Evolutionary conservation across 306 rosid species (phyloP).

Genomic region (Rosa persica): DNA sequence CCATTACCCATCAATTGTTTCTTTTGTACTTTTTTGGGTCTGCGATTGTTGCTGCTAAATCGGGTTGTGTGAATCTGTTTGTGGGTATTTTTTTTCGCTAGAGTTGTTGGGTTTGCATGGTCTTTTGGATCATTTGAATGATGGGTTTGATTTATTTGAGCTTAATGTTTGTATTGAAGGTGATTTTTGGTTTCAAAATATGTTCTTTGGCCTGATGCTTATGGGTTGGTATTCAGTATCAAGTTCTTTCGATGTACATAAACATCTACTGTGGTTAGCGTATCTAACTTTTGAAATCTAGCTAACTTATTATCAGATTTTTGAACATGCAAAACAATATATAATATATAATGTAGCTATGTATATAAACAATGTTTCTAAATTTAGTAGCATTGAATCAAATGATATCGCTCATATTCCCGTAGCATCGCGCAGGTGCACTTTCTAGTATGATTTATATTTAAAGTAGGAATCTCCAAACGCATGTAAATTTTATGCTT

Average conservation of each 20-base stretch:
- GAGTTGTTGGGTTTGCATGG: background rate
- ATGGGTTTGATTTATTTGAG: constrained; percentile 13
- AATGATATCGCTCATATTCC: too few species aligned
- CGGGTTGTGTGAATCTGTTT: constrained; percentile 25
- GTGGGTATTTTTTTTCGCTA: constrained; percentile 20
- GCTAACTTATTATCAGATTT: too few species aligned
- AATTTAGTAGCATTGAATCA: too few species aligned
- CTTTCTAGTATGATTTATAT: background rate
- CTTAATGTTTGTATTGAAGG: background rate
- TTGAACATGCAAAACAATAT: too few species aligned
- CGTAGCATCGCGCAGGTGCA: too few species aligned
- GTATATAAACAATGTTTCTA: too few species aligned
- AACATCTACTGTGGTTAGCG: too few species aligned
- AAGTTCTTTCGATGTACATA: too few species aligned
- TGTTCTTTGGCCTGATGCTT: constrained; percentile 1
- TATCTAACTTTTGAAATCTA: too few species aligned
- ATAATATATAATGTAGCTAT: too few species aligned
- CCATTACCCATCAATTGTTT: background rate
- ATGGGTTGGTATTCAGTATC: background rate
- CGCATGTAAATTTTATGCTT: background rate
- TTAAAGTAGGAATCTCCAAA: background rate
- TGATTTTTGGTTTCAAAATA: background rate
- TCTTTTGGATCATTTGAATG: constrained; percentile 15
- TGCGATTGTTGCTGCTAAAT: constrained; percentile 17
- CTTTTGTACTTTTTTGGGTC: background rate